These are phyloP conservation scores for Chytriomyces hyalinus DNA, from an alignment of 192 early-diverging fungal genomes.

Conservation along the genomic window DNA sequence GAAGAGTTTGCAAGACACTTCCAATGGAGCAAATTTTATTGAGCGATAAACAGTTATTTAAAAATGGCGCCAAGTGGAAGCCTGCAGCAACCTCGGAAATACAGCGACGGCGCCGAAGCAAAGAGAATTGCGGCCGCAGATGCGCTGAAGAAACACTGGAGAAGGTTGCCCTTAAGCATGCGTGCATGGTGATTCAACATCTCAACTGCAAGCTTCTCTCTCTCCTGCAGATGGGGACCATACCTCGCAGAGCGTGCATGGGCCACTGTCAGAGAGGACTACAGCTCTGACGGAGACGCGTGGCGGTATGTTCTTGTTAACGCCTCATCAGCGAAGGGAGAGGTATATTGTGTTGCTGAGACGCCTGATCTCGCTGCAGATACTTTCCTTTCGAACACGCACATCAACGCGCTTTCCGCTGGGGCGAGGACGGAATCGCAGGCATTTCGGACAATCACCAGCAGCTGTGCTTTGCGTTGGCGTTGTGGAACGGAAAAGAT, in stretches of 20 bases:
- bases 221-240: slow-evolving; percentile 17
- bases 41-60: too few species aligned
- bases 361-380: neutral
- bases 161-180: slow-evolving; percentile 16
- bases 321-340: neutral
- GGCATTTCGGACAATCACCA: slow-evolving; percentile 46
- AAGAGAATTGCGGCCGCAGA: slow-evolving; percentile 24
- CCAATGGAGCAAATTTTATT: too few species aligned
- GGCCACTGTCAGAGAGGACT: slow-evolving; percentile 48
- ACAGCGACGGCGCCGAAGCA: slow-evolving; percentile 15
- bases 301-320: slow-evolving; percentile 27
- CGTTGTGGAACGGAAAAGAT: slow-evolving; percentile 46
- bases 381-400: slow-evolving; percentile 36
- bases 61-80: too few species aligned
- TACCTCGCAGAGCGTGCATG: slow-evolving; percentile 40
- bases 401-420: slow-evolving; percentile 15
- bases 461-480: slow-evolving; percentile 32
- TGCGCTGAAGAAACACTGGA: slow-evolving; percentile 39
- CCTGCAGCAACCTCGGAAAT: neutral
- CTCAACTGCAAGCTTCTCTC: slow-evolving; percentile 10
- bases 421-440: slow-evolving; percentile 42
- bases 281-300: slow-evolving; percentile 36
- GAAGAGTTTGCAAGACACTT: too few species aligned
- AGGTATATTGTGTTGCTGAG: too few species aligned
- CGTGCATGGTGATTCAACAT: neutral